Base-by-base conservation (phyloP, 1,284 basidiomycete genomes). In the Trametes versicolor region DNA sequence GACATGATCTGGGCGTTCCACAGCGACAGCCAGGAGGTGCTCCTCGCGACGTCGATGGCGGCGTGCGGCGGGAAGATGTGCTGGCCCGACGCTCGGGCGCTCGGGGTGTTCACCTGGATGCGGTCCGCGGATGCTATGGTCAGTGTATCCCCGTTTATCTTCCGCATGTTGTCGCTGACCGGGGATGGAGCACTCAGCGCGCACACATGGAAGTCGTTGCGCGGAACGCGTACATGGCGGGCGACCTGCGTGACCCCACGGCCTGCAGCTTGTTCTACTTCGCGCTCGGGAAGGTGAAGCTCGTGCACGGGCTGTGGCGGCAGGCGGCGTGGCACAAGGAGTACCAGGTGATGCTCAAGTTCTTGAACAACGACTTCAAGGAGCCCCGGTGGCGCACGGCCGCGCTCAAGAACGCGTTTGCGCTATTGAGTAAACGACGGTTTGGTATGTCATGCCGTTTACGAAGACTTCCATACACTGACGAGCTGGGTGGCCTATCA, bases 1-100 rank as follows among this genome's bases (percentile, higher is more conserved):
- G 97, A 98, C 75, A 94, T 97, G 80, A 85, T 97, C 10, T 99
- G 96, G 96, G 97, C 96, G 0, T 96, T 92, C 72, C 93, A 97
- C 73, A 98, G 96, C 74, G 93, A 97, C 76, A 94, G 89, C 71
- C 96, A 99, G 73, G 94, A 93, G 25, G 78, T 97, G 43, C 78
- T 99, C 15, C 76, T 98, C 39, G 82, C 85, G 27, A 88, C 90
- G 2, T 91, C 94, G 0, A 85, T 85, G 4, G 78, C 86, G 10
- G 89, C 93, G 7, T 96, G 93, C 70, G 84, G 83, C 25, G 90
- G 89, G 1, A 97, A 94, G 79, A 92, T 98, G 87, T 78, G 86
- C 49, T 98, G 97, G 97, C 79, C 83, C 10, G 93, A 96, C 74
- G 96, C 97, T 0, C 87, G 91, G 69, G 88, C 92, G 0, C 80